Conservation (phyloP, 306 rosid species). For the Sophora flavescens region DNA sequence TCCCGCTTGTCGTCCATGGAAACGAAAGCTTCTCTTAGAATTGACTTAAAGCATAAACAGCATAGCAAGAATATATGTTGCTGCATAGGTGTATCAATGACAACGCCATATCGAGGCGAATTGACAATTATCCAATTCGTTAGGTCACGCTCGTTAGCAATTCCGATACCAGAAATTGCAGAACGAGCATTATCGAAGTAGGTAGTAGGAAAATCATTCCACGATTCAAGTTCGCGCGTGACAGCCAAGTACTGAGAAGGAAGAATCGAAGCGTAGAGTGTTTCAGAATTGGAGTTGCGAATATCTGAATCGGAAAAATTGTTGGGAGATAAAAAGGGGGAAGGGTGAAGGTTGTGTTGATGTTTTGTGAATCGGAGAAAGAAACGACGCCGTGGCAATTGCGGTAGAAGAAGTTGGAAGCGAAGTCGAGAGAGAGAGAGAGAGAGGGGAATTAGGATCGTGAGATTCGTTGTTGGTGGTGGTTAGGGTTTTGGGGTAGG, state of each 20-base stretch:
- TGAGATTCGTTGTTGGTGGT: constrained; percentile 3
- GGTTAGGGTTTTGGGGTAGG: constrained; percentile 63
- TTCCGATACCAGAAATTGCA: constrained; percentile 51
- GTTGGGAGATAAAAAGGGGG: constrained; percentile 57
- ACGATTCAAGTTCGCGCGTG: constrained; percentile 60
- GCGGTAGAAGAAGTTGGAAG: constrained; percentile 66
- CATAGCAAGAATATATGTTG: constrained; percentile 64
- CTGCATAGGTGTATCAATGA: constrained; percentile 69
- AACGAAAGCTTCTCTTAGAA: constrained; percentile 62
- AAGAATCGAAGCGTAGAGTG: constrained; percentile 44
- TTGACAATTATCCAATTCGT: constrained; percentile 63
- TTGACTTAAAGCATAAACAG: constrained; percentile 66
- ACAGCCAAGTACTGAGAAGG: constrained; percentile 69
- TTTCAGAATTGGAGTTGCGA: constrained; percentile 2
- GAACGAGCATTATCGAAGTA: constrained; percentile 53
- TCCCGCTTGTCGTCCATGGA: constrained; percentile 26
- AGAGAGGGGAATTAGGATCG: constrained; percentile 54
- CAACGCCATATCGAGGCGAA: constrained; percentile 75
- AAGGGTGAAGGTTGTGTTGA: constrained; percentile 55
- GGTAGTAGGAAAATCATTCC: constrained; percentile 64
- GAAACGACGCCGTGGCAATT: constrained; percentile 73
- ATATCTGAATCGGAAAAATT: background rate
- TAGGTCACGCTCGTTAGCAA: constrained; percentile 47
- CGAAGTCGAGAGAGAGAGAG: constrained; percentile 58
- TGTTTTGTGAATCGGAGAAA: constrained; percentile 46